phyloP scores from a whole-genome alignment of 2,329 filamentous ascomycete genomes.

The Paecilomyces variotii region DNA sequence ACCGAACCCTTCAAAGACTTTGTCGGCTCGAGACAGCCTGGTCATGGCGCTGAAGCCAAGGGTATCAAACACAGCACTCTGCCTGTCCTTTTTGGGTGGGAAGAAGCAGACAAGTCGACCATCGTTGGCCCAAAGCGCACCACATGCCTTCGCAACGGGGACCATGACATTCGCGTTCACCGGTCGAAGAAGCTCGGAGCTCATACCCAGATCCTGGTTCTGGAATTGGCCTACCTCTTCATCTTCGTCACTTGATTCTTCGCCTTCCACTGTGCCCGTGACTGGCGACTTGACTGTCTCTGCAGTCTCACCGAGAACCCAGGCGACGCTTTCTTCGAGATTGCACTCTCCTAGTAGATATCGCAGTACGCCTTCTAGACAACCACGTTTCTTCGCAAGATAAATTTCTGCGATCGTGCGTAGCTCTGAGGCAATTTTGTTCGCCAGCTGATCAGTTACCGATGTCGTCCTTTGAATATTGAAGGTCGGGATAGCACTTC shows the following conservation, averaged over 20 bases:
- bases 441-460: constrained; percentile 44
- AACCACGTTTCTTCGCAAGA: constrained; percentile 45
- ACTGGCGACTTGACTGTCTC: constrained; percentile 36
- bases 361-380: constrained; percentile 53
- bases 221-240: constrained; percentile 45
- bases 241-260: constrained; percentile 79
- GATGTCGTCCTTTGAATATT: constrained; percentile 51
- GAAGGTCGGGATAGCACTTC: constrained; percentile 42
- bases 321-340: constrained; percentile 49
- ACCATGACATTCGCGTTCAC: constrained; percentile 57
- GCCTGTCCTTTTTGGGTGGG: constrained; percentile 44
- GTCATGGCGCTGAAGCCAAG: constrained; percentile 42
- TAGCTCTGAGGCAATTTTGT: constrained; percentile 44
- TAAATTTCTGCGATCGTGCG: constrained; percentile 49
- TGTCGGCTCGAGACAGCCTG: constrained; percentile 40
- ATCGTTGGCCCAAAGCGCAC: constrained; percentile 50
- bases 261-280: constrained; percentile 45
- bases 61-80: constrained; percentile 42
- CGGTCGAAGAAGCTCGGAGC: constrained; percentile 45
- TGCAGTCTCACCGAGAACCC: constrained; percentile 51
- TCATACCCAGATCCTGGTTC: constrained; percentile 38
- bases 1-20: constrained; percentile 57
- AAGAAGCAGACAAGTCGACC: constrained; percentile 54
- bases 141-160: constrained; percentile 52
- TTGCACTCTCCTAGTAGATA: constrained; percentile 53